phyloP scores from a whole-genome alignment of 805 yeast genomes.

The Ogataea naganishii region DNA sequence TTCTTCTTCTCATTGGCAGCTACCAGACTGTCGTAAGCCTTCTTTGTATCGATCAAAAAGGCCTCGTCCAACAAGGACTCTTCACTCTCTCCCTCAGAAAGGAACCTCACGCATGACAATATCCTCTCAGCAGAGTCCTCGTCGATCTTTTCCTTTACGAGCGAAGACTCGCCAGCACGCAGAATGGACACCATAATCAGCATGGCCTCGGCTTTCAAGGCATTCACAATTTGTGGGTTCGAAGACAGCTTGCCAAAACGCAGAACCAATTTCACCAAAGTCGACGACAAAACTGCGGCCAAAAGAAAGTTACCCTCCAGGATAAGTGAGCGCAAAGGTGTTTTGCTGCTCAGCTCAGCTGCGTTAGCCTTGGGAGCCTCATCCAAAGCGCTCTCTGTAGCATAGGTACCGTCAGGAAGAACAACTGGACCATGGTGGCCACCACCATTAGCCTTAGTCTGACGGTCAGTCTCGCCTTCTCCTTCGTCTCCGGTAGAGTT shows the following conservation, averaged over 20 bases:
- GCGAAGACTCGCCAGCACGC: slow-evolving; percentile 72
- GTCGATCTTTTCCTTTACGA: slow-evolving; percentile 70
- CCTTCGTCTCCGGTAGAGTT: slow-evolving; percentile 21
- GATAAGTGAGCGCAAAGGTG: slow-evolving; percentile 75
- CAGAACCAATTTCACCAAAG: slow-evolving; percentile 80
- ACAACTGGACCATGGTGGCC: slow-evolving; percentile 69
- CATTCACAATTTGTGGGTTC: slow-evolving; percentile 53
- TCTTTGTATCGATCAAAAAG: slow-evolving; percentile 80
- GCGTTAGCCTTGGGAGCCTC: slow-evolving; percentile 23
- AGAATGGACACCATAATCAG: slow-evolving; percentile 85
- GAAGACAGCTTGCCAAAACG: slow-evolving; percentile 55
- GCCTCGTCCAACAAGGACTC: slow-evolving; percentile 46
- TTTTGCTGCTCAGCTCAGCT: slow-evolving; percentile 23
- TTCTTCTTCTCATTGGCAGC: slow-evolving; percentile 49
- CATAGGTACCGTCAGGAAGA: slow-evolving; percentile 98
- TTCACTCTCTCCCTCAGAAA: slow-evolving; percentile 55
- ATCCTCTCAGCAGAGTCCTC: slow-evolving; percentile 97
- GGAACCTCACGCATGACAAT: slow-evolving; percentile 72
- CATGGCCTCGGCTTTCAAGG: slow-evolving; percentile 90
- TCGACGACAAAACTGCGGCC: slow-evolving; percentile 78
- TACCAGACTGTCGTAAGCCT: slow-evolving; percentile 71
- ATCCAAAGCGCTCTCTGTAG: slow-evolving; percentile 81
- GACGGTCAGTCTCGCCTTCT: slow-evolving; percentile 21
- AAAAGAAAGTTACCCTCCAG: slow-evolving; percentile 86
- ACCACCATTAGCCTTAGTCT: slow-evolving; percentile 25